These are phyloP conservation scores for Ceratocystis huliohia DNA, from an alignment of 2,329 filamentous ascomycete genomes.

Conservation along the genomic window DNA sequence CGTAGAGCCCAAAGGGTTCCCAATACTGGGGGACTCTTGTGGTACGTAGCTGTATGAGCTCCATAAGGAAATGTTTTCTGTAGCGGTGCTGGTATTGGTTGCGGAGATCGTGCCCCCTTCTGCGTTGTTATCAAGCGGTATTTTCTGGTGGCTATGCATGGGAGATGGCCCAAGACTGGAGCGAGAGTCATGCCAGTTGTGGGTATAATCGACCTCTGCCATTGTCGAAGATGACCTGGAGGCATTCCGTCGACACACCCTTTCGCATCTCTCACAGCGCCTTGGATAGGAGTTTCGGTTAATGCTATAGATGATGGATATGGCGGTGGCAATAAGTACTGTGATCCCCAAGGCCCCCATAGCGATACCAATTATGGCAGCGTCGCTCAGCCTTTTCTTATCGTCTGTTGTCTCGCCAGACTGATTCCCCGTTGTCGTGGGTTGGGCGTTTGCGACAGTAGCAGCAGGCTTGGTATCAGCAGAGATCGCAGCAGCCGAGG, in stretches of 20 bases:
- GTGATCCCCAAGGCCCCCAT: conserved; percentile 11
- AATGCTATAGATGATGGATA: conserved; percentile 2
- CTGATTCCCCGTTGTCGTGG: no score
- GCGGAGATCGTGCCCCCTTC: background rate
- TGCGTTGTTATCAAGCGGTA: background rate
- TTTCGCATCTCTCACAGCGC: background rate
- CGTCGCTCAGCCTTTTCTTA: background rate
- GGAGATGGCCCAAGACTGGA: background rate
- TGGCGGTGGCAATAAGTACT: background rate
- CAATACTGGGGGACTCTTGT: background rate
- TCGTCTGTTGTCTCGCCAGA: background rate
- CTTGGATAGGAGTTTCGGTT: background rate
- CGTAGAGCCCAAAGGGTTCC: background rate
- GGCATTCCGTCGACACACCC: background rate
- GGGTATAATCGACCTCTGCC: background rate
- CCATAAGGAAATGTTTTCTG: background rate
- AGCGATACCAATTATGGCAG: conserved; percentile 19
- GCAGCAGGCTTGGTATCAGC: background rate
- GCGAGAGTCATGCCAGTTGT: background rate
- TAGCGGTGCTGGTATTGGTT: background rate
- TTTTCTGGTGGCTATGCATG: background rate
- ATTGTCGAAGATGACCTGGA: background rate
- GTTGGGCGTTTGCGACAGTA: background rate
- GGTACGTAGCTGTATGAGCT: background rate
- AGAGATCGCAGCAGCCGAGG: background rate